Evolutionary conservation across 768 basidiomycete genomes (phyloP).

Genomic region (Lactarius tabidus): DNA sequence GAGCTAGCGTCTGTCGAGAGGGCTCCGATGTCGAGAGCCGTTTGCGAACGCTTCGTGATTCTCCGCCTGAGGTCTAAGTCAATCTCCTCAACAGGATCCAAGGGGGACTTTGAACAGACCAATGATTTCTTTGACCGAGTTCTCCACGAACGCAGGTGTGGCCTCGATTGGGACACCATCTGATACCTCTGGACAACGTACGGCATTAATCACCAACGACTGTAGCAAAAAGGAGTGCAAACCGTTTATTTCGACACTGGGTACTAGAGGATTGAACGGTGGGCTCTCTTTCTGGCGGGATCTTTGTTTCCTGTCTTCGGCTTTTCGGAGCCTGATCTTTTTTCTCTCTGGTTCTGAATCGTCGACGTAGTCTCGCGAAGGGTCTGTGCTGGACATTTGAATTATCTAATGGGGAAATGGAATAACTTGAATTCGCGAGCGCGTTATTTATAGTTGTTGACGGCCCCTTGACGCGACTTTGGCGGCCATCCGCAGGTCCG

Average conservation of each 20-base stretch:
- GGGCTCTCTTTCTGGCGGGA: slow-evolving; percentile 10
- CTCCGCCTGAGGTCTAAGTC: background rate
- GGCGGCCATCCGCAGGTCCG: background rate
- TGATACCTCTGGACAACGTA: background rate
- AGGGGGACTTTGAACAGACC: slow-evolving; percentile 9
- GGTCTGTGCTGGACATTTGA: background rate
- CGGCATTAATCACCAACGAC: background rate
- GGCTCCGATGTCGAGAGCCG: background rate
- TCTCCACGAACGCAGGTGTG: background rate
- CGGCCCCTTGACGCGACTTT: background rate
- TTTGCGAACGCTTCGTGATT: background rate
- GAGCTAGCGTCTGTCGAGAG: background rate
- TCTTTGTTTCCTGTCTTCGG: slow-evolving; percentile 28
- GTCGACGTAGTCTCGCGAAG: slow-evolving; percentile 38
- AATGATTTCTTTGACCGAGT: slow-evolving; percentile 24
- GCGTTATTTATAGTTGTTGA: slow-evolving; percentile 27
- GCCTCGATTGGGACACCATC: background rate
- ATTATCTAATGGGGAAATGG: background rate
- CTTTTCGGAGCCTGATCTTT: slow-evolving; percentile 31
- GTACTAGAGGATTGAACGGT: background rate
- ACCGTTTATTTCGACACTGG: background rate
- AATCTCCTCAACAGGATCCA: background rate
- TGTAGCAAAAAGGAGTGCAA: background rate
- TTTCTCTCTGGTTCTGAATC: slow-evolving; percentile 74
- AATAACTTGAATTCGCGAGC: slow-evolving; percentile 3